Conservation (phyloP, 192 early-diverging fungal genomes). For the Glomus cerebriforme region DNA sequence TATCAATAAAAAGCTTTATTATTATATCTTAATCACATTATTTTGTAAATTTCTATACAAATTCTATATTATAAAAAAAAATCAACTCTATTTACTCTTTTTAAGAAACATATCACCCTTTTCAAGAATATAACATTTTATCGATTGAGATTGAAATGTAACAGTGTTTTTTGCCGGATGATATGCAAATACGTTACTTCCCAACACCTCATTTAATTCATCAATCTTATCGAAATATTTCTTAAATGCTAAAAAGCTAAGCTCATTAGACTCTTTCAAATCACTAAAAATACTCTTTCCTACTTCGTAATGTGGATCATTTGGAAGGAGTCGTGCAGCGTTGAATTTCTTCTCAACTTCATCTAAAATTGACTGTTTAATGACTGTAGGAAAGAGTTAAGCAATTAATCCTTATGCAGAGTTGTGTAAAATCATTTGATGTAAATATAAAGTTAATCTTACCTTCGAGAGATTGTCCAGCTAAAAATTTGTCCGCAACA, state of each 20-base stretch:
- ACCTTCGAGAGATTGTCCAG: not conserved
- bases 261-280: not conserved
- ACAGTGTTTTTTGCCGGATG: too few relatives aligned
- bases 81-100: too few relatives aligned
- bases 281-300: not conserved
- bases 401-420: not conserved
- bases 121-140: too few relatives aligned
- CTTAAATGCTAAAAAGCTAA: not conserved
- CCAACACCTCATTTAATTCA: too few relatives aligned
- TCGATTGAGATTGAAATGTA: too few relatives aligned
- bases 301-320: not conserved
- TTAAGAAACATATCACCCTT: not conserved
- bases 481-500: not conserved
- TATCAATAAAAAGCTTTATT: too few relatives aligned
- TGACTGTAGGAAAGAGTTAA: not conserved
- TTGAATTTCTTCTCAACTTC: not conserved
- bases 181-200: too few relatives aligned
- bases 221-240: constrained; percentile 6
- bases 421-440: not conserved
- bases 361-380: constrained; percentile 3
- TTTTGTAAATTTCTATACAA: too few relatives aligned
- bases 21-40: too few relatives aligned
- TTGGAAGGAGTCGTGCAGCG: not conserved
- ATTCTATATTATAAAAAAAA: too few relatives aligned
- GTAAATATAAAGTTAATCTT: not conserved